phyloP scores from a whole-genome alignment of 2,329 filamentous ascomycete genomes.

The Ophioceras dolichostomum region DNA sequence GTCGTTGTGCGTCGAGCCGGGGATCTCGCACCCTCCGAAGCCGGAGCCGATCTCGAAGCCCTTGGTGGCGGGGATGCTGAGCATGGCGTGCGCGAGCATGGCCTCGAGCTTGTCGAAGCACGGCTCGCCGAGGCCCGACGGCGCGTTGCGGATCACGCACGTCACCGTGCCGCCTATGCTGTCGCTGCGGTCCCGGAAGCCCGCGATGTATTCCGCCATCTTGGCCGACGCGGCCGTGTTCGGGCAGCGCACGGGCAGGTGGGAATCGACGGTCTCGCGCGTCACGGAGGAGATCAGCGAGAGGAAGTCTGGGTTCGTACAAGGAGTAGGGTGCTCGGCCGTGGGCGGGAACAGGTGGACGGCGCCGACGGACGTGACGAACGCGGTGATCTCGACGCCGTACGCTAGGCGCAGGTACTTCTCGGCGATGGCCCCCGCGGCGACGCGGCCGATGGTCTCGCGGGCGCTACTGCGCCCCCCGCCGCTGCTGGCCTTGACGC shows the following conservation, averaged over 20 bases:
- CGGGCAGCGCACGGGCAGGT: slow-evolving; percentile 81
- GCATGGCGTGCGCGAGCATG: slow-evolving; percentile 81
- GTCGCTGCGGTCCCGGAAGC: slow-evolving; percentile 67
- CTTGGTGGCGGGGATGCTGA: slow-evolving; percentile 89
- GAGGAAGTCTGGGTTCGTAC: slow-evolving; percentile 70
- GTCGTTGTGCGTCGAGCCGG: slow-evolving; percentile 88
- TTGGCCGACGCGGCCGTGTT: slow-evolving; percentile 46
- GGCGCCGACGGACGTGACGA: slow-evolving; percentile 73
- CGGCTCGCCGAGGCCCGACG: slow-evolving; percentile 80
- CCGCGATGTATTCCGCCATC: slow-evolving; percentile 72
- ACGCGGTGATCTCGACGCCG: slow-evolving; percentile 83
- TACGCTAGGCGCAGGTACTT: slow-evolving; percentile 77
- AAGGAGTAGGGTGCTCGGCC: slow-evolving; percentile 51
- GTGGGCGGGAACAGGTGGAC: slow-evolving; percentile 67
- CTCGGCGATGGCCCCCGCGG: slow-evolving; percentile 83
- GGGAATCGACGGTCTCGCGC: slow-evolving; percentile 66
- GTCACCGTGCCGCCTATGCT: slow-evolving; percentile 93
- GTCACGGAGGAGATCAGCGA: slow-evolving; percentile 60
- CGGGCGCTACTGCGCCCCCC: slow-evolving; percentile 85
- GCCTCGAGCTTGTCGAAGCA: slow-evolving; percentile 95
- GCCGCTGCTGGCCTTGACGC: slow-evolving; percentile 80
- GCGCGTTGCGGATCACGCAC: slow-evolving; percentile 80
- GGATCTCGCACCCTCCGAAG: slow-evolving; percentile 75
- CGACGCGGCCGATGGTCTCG: slow-evolving; percentile 89
- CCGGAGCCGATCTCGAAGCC: slow-evolving; percentile 93